A percentile compares a stretch with the other conserved stretches of the same genome.
phyloP scores from a whole-genome alignment of 2,329 filamentous ascomycete genomes.

The Scytalidium lignicola region DNA sequence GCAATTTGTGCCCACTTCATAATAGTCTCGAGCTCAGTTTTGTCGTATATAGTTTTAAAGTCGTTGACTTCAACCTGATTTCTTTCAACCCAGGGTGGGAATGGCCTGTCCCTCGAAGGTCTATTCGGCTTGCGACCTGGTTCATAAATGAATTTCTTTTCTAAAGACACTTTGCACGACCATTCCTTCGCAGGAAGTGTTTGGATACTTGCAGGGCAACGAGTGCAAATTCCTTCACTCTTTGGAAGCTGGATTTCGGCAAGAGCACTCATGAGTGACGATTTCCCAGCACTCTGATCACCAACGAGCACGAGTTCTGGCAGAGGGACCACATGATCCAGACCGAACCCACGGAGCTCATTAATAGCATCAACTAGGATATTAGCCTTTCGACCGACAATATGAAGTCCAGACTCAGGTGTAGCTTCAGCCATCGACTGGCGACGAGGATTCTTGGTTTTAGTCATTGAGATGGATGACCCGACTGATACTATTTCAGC shows the following conservation, averaged over 20 bases:
- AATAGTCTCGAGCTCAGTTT: constrained; percentile 58
- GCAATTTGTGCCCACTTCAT: constrained; percentile 74
- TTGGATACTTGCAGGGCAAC: constrained; percentile 77
- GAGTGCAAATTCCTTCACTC: constrained; percentile 68
- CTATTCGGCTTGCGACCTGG: constrained; percentile 16
- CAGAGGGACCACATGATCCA: constrained; percentile 62
- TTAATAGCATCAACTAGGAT: constrained; percentile 61
- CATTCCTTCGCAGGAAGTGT: constrained; percentile 53
- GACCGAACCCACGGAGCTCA: constrained; percentile 65
- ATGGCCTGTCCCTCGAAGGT: constrained; percentile 32
- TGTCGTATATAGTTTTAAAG: constrained; percentile 61
- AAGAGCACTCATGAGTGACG: constrained; percentile 58
- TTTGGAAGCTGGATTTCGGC: constrained; percentile 68
- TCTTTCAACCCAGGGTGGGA: constrained; percentile 60
- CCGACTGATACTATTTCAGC: constrained; percentile 1
- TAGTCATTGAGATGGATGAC: neutral
- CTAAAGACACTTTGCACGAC: constrained; percentile 63
- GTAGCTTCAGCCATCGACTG: neutral
- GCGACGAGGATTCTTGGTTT: neutral
- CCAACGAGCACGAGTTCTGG: constrained; percentile 81
- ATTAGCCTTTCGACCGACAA: constrained; percentile 59
- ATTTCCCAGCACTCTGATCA: constrained; percentile 82
- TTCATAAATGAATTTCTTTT: constrained; percentile 57
- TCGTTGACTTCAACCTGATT: constrained; percentile 37
- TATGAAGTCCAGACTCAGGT: constrained; percentile 35